Conservation (phyloP, 495 filamentous ascomycete genomes). For the Lasiosphaeria miniovina region DNA sequence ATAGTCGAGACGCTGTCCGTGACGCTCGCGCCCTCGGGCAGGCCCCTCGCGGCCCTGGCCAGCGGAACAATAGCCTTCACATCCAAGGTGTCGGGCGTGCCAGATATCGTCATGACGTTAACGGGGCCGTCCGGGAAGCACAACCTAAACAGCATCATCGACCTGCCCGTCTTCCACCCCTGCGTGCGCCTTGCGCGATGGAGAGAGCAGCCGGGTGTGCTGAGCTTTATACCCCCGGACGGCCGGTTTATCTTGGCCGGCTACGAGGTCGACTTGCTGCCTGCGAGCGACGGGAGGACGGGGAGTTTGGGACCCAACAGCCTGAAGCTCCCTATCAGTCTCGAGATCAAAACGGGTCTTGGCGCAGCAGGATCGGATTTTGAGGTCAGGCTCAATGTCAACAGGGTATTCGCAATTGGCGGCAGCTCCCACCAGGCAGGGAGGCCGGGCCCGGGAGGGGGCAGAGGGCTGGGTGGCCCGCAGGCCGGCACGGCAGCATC, state of each 20-base stretch:
- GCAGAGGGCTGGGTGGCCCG: conserved; percentile 30
- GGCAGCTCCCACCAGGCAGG: conserved; percentile 34
- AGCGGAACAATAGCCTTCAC: conserved; percentile 94
- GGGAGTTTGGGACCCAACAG: conserved; percentile 47
- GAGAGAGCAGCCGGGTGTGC: conserved; percentile 81
- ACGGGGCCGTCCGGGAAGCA: conserved; percentile 72
- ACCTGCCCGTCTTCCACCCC: conserved; percentile 94
- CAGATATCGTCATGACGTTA: conserved; percentile 80
- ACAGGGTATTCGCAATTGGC: conserved; percentile 50
- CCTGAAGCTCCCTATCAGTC: conserved; percentile 73
- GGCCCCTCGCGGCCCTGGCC: conserved; percentile 79
- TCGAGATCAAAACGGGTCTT: conserved; percentile 77
- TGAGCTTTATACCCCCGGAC: conserved; percentile 94
- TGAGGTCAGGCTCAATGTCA: conserved; percentile 75
- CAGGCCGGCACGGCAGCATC: conserved; percentile 46
- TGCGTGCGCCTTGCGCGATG: conserved; percentile 84
- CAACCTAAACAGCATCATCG: conserved; percentile 67
- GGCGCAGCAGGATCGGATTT: conserved; percentile 77
- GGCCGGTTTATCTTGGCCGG: conserved; percentile 92
- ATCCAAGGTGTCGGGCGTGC: conserved; percentile 89
- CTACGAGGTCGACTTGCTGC: conserved; percentile 90
- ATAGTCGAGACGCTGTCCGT: conserved; percentile 86
- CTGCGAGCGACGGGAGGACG: conserved; percentile 46
- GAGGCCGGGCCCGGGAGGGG: conserved; percentile 23
- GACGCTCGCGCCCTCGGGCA: conserved; percentile 83